Evolutionary conservation across 1,139 yeast genomes (phyloP).

Genomic region (Yamadazyma trypodendri): DNA sequence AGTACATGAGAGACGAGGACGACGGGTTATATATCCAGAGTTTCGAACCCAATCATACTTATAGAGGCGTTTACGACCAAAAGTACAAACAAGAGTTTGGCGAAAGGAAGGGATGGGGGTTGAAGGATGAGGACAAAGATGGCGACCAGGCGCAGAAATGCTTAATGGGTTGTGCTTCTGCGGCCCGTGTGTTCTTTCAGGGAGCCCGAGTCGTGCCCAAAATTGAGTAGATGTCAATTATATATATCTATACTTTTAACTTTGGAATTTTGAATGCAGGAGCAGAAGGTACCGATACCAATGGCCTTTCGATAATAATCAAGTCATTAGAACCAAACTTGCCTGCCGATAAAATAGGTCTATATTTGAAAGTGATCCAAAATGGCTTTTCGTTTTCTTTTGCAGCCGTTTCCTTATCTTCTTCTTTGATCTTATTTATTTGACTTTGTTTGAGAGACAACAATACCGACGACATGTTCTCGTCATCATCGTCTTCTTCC

Average conservation of each 20-base stretch:
- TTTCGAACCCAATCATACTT: conserved; percentile 60
- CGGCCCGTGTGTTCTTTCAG: conserved; percentile 69
- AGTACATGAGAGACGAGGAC: conserved; percentile 55
- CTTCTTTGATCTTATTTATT: conserved; percentile 28
- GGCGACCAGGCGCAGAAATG: conserved; percentile 50
- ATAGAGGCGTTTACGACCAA: conserved; percentile 46
- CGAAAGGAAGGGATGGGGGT: conserved; percentile 50
- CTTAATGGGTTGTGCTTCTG: conserved; percentile 64
- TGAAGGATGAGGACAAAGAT: conserved; percentile 46
- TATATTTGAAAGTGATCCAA: conserved; percentile 76
- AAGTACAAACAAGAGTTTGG: conserved; percentile 57
- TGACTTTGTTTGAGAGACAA: conserved; percentile 32
- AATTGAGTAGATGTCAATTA: conserved; percentile 16
- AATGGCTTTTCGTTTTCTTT: conserved; percentile 43
- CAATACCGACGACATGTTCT: conserved; percentile 32
- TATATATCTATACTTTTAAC: conserved; percentile 46
- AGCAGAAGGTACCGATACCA: conserved; percentile 48
- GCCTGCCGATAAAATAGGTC: conserved; percentile 64
- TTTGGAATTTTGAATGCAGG: conserved; percentile 80
- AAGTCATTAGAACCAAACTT: conserved; percentile 58
- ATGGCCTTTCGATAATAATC: conserved; percentile 76
- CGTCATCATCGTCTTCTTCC: conserved; percentile 27
- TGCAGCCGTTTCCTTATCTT: conserved; percentile 21
- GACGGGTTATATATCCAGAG: conserved; percentile 64
- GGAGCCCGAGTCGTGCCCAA: conserved; percentile 57